Evolutionary conservation across 140 eudicot genomes (phyloP).

Genomic region (Senecio squalidus): DNA sequence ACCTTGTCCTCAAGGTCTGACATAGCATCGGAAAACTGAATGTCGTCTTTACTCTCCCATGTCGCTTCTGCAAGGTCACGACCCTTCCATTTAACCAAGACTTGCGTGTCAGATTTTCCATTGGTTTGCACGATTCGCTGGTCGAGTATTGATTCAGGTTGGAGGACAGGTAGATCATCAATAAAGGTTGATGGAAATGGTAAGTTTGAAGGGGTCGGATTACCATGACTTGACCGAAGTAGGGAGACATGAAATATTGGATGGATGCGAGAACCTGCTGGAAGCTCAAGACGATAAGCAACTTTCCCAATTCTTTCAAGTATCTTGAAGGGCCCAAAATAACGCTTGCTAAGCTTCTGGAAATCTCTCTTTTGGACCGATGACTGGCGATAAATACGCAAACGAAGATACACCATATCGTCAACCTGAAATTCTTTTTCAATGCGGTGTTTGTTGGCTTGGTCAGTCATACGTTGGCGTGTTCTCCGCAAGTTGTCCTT

Average conservation of each 20-base stretch:
- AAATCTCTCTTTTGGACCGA: not conserved
- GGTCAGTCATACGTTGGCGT: not conserved
- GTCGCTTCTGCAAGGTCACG: not conserved
- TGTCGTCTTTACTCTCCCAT: not conserved
- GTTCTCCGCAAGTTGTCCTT: not conserved
- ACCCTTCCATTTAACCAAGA: not conserved
- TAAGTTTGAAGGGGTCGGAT: not conserved
- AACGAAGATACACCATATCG: not conserved
- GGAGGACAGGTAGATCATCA: not conserved
- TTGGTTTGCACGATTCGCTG: not conserved
- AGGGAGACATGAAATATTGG: not conserved
- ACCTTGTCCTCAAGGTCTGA: conserved; percentile 1
- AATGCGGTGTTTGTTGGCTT: not conserved
- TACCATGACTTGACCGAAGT: not conserved
- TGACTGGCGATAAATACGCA: not conserved
- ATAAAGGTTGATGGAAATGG: not conserved
- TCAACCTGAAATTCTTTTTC: not conserved
- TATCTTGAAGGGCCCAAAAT: not conserved
- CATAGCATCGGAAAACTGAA: not conserved
- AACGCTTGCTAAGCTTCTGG: not conserved
- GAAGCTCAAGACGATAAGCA: not conserved
- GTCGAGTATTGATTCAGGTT: not conserved
- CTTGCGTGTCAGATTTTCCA: not conserved
- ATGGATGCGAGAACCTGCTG: not conserved
- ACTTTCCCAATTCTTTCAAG: not conserved